Conservation (phyloP, 2,329 filamentous ascomycete genomes). For the Fusarium citri region DNA sequence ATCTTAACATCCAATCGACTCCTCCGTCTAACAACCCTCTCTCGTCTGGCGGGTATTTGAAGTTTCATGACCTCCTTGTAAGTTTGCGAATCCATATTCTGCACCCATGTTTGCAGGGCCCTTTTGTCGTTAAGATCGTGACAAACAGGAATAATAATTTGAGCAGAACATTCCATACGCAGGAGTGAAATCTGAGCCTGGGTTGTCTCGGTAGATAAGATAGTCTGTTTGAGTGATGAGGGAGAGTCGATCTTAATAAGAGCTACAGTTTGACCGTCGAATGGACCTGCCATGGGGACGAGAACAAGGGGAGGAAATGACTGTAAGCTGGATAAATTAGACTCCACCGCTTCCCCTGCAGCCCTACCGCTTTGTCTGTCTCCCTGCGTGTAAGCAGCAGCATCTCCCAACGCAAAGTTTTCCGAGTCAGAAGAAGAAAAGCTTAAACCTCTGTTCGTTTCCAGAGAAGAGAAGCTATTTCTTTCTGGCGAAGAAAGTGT, state of each 20-base stretch:
- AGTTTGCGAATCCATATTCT: slow-evolving; percentile 62
- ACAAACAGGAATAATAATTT: slow-evolving; percentile 42
- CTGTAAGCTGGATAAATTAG: slow-evolving; percentile 52
- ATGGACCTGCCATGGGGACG: slow-evolving; percentile 61
- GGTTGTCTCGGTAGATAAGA: background rate
- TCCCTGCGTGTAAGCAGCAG: background rate
- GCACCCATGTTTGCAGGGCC: slow-evolving; percentile 64
- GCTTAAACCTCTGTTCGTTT: background rate
- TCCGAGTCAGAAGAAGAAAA: background rate
- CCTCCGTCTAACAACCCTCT: slow-evolving; percentile 43
- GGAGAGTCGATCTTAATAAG: slow-evolving; percentile 60
- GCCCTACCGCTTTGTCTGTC: slow-evolving; percentile 8
- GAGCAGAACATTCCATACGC: slow-evolving; percentile 53
- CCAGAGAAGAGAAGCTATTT: background rate
- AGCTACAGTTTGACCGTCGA: slow-evolving; percentile 63
- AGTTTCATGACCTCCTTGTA: slow-evolving; percentile 60
- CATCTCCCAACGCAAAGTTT: too few relatives aligned
- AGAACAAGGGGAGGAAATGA: slow-evolving; percentile 55
- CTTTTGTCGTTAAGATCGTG: slow-evolving; percentile 50
- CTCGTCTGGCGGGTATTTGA: slow-evolving; percentile 53
- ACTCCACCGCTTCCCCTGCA: slow-evolving; percentile 24
- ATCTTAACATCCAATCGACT: background rate
- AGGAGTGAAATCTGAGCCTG: slow-evolving; percentile 57
- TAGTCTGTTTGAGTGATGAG: too few relatives aligned
- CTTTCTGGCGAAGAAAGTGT: background rate